phyloP scores from a whole-genome alignment of 2,329 filamentous ascomycete species.

The Verticillium nubilum region DNA sequence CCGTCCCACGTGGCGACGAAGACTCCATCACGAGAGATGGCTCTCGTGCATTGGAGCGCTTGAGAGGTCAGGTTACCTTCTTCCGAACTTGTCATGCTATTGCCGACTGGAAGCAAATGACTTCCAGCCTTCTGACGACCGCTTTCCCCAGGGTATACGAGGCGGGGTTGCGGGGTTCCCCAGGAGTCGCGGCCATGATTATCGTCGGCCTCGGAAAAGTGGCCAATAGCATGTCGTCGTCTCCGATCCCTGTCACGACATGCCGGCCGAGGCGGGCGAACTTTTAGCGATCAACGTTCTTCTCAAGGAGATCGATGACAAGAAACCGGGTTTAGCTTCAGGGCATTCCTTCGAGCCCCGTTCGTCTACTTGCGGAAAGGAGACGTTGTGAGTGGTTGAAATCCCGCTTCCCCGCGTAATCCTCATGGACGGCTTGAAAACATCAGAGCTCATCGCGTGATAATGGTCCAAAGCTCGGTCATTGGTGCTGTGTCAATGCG shows the following conservation, averaged over 20 bases:
- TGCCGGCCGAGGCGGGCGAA: not conserved
- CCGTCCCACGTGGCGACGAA: not conserved
- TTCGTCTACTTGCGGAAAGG: not conserved
- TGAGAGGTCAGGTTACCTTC: not conserved
- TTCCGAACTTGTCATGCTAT: not conserved
- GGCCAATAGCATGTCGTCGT: not conserved
- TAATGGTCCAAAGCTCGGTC: not conserved
- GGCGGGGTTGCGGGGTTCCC: not conserved
- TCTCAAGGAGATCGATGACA: too few relatives aligned
- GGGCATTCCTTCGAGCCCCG: not conserved
- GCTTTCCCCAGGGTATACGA: not conserved
- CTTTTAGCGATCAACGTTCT: too few relatives aligned
- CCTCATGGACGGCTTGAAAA: not conserved
- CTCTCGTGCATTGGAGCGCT: not conserved
- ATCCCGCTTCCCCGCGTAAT: not conserved
- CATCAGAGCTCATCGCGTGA: not conserved
- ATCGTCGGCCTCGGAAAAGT: not conserved
- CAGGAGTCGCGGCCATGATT: not conserved
- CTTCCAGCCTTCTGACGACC: not conserved
- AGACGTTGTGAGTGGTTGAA: not conserved
- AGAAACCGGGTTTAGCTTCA: too few relatives aligned
- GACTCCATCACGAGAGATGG: not conserved
- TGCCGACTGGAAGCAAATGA: not conserved
- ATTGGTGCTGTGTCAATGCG: too few relatives aligned
- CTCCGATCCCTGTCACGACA: not conserved